Evolutionary conservation across 1,284 basidiomycete genomes (phyloP), one percentile per base, ranked within the genome.

Genomic region (Ustilago hordei): DNA sequence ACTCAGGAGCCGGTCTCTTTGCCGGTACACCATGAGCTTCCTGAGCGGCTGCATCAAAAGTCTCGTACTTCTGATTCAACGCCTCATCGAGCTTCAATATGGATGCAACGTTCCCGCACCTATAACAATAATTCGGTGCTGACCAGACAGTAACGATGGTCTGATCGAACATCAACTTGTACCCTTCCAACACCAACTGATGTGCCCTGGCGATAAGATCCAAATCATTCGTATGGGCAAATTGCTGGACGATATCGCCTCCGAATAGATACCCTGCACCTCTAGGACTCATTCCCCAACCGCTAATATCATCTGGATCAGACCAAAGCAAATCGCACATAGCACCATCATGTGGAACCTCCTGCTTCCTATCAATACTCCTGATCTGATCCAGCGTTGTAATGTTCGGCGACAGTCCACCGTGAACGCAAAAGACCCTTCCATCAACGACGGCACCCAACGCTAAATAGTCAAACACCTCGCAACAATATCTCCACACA

Each of bases 251-350:
- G 63, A 96, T 93, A 86, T 98, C 95, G 19, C 91, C 91, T 50
- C 96, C 96, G 83, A 99, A 99, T 45, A 98, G 89, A 88, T 92
- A 99, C 0, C 96, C 96, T 11, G 96, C 95, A 41, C 96, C 95
- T 78, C 95, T 90, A 4, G 96, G 95, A n/a, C 95, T 97, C 77
- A 99, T 89, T 41, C 95, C 95, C 96, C 96, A 85, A 1, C 84
- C 84, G 2, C 70, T 61, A 19, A 84, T 83, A 28, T 85, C 82
- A 86, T 99, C 96, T 41, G 96, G 97, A 89, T 99, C 96, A 64
- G 95, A 98, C 96, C 96, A 99, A 23, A 99, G 89, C 7, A 99
- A 88, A 87, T 99, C 97, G 85, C 96, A 99, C 95, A 99, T 98
- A 8, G 95, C 92, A 9, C 97, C 96, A 85, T 99, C 96, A 86